Evolutionary conservation across 2,329 filamentous ascomycete species (phyloP), one percentile per base, ranked within the genome.

Genomic region (Fusarium camptoceras): DNA sequence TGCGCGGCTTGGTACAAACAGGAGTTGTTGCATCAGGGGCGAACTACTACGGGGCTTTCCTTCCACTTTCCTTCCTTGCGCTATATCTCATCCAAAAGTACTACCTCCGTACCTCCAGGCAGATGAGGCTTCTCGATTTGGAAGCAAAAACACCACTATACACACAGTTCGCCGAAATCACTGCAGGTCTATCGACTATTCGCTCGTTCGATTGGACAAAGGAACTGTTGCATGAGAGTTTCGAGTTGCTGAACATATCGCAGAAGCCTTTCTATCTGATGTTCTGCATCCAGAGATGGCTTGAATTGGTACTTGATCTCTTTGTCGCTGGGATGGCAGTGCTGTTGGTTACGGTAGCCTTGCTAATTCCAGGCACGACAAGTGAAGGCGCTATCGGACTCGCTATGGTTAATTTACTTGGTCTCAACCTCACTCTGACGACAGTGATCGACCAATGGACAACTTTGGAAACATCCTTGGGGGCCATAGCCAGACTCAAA

Each of bases 101-200:
- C 59, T 88, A 87, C 68, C 78, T 88, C 5, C 80, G 83, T 2
- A 87, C 86, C 1, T 87, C 85, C 0, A 81, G 85, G 0, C 85
- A 87, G 68, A 73, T 88, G 27, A 80, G 86, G 15, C 80, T 85
- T 9, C 76, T 87, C 3, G 86, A 88, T 51, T 75, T 88, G 1
- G 86, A 88, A 71, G 78, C 81, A 25, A 83, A 84, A 60, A 80
- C 81, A 1, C 83, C 84, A 1, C 77, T 87, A 1, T 86, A 84
- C 68, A 83, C 84, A 1, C 83, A 87, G 43, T 87, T 87, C 64
- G 78, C 80, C 6, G 86, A 88, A 65, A 83, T 82, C 1, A 72
- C 86, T 0, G 76, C 78, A 7, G 86, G 85, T 0, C 64, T 87
- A 0, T 69, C 78, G 1, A 87, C 83, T 1, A 82, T 88, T 42